Evolutionary conservation across 768 basidiomycete species (phyloP).

Genomic region (Chalciporus sphaerocephalus): DNA sequence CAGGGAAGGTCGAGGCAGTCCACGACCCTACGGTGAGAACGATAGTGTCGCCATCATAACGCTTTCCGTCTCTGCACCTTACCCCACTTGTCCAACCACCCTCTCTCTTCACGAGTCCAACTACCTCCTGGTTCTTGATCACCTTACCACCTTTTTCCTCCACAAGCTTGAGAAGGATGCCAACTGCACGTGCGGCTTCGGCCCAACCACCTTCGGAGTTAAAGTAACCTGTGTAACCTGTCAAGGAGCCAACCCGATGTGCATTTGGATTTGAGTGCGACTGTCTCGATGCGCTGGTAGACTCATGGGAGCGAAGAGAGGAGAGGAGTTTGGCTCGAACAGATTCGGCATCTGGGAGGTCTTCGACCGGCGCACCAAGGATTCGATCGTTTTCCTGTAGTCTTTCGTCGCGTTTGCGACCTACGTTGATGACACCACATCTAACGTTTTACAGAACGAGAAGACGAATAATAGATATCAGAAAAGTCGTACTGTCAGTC

Average conservation of each 20-base stretch:
- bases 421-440: constrained; percentile 27
- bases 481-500: not conserved
- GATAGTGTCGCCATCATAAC: constrained; percentile 54
- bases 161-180: constrained; percentile 52
- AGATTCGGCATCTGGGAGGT: constrained; percentile 14
- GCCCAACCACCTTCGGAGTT: constrained; percentile 86
- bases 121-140: constrained; percentile 52
- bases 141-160: constrained; percentile 56
- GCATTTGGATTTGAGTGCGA: not conserved
- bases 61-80: constrained; percentile 52
- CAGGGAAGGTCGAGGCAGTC: constrained; percentile 77
- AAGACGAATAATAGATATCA: not conserved
- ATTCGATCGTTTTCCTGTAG: constrained; percentile 61
- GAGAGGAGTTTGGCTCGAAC: constrained; percentile 17
- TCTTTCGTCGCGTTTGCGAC: constrained; percentile 42
- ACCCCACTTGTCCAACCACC: constrained; percentile 54
- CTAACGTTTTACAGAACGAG: constrained; percentile 8
- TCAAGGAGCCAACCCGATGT: constrained; percentile 16
- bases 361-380: constrained; percentile 48
- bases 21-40: constrained; percentile 78
- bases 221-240: constrained; percentile 49
- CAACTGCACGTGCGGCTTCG: constrained; percentile 64
- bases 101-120: constrained; percentile 39
- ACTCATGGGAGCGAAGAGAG: constrained; percentile 3
- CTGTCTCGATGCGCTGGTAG: not conserved